Evolutionary conservation across 352 stramenopile genomes (phyloP), one percentile per base, ranked within the genome.

Genomic region (Phytophthora tubulina): DNA sequence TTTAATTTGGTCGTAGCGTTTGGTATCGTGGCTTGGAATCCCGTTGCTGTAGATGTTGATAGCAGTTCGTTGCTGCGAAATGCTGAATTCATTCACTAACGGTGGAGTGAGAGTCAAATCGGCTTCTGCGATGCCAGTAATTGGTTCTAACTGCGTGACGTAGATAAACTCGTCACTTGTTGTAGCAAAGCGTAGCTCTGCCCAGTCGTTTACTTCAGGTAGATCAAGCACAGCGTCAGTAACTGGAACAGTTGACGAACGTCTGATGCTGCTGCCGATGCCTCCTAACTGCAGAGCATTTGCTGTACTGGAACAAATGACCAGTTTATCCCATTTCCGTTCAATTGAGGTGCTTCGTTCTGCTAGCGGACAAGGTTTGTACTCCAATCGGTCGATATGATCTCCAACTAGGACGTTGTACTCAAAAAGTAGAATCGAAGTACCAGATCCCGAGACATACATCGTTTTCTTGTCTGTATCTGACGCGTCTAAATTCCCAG

Each of bases 21-120:
- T 48, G n/a, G 67, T 81, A 4, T 35, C 17, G 15, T 92, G 79
- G 15, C 72, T 73, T 8, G 86, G 86, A n/a, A 92, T 61, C 1
- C 84, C 82, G n/a, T 91, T 91, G 68, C 79, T 85, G 60, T 89
- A 89, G 13, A 94, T 79, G 15, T 78, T 78, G 30, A 85, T 73
- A 14, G 80, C 76, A 33, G n/a, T 17, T 46, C 63, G 67, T 36
- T 82, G 73, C 6, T 88, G 73, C 0, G 72, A 76, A 44, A 89
- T 81, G 2, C 78, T 81, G 36, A 89, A 76, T 41, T 89, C 73
- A 42, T 85, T 91, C 15, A 56, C 44, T 0, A 81, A 55, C 21
- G 39, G 9, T 27, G 15, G 15, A 8, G 33, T 31, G 0, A 45
- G 42, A 11, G 49, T 70, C 15, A 39, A 49, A 11, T 67, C 63